phyloP scores from a whole-genome alignment of 345 rosid genomes.

The Reutealis trisperma region DNA sequence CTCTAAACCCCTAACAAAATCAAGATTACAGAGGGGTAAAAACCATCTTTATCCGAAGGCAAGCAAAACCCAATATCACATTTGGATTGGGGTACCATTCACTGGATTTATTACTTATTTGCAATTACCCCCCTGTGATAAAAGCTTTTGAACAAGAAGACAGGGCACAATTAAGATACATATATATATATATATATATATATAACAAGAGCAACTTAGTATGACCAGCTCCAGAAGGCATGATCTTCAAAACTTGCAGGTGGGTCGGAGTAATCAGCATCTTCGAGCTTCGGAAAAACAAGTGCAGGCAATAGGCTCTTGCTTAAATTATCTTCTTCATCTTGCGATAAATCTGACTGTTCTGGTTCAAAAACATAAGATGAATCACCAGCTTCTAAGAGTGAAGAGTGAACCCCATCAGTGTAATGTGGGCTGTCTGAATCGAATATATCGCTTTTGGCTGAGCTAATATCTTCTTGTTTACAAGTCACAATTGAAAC shows the following conservation, averaged over 20 bases:
- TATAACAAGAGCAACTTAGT: constrained; percentile 16
- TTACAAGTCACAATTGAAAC: constrained; percentile 20
- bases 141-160: neutral
- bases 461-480: constrained; percentile 34
- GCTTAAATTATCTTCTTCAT: constrained; percentile 35
- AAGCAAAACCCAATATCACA: constrained; percentile 26
- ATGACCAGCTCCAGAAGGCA: constrained; percentile 38
- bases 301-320: constrained; percentile 28
- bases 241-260: constrained; percentile 34
- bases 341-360: constrained; percentile 34
- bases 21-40: constrained; percentile 25
- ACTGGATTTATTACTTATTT: constrained; percentile 26
- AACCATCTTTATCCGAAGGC: constrained; percentile 17
- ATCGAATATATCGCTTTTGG: constrained; percentile 33
- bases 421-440: constrained; percentile 44
- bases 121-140: neutral
- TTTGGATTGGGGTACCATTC: constrained; percentile 17
- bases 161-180: neutral
- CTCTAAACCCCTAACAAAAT: constrained; percentile 17
- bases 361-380: constrained; percentile 34
- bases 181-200: neutral
- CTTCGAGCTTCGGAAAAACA: constrained; percentile 45
- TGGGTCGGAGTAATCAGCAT: constrained; percentile 27
- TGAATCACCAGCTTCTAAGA: constrained; percentile 33
- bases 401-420: constrained; percentile 49